These are phyloP conservation scores for Ophiosphaerella herpotricha DNA, from an alignment of 2,329 filamentous ascomycete species.

Conservation along the genomic window DNA sequence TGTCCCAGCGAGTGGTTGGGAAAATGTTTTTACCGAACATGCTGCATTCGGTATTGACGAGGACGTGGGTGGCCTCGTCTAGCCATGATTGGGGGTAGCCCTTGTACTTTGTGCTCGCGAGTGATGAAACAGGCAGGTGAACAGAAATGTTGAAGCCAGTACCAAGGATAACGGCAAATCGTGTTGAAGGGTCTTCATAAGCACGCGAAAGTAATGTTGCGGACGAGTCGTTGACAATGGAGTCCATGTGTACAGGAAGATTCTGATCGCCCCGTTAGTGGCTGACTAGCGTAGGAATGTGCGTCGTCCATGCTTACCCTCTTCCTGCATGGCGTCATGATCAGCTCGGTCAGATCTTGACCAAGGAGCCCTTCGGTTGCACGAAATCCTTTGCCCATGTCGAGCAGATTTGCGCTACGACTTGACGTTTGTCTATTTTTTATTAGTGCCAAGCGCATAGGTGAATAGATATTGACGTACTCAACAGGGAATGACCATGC, in stretches of 20 bases:
- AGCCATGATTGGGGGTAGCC: conserved; percentile 60
- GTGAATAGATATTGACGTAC: conserved; percentile 32
- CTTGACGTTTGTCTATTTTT: conserved; percentile 59
- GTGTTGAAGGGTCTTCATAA: conserved; percentile 63
- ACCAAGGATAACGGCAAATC: conserved; percentile 67
- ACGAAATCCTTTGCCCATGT: conserved; percentile 69
- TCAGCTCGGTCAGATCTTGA: conserved; percentile 62
- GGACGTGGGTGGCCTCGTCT: conserved; percentile 61
- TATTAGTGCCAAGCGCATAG: conserved; percentile 17
- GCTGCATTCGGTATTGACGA: conserved; percentile 69
- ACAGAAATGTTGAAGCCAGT: conserved; percentile 69
- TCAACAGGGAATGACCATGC: conserved; percentile 71
- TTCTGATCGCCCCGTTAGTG: conserved; percentile 37
- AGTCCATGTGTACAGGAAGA: conserved; percentile 63
- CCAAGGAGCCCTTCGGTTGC: conserved; percentile 64
- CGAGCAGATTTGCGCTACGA: conserved; percentile 60
- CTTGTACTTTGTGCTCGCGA: conserved; percentile 62
- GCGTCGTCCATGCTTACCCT: conserved; percentile 39
- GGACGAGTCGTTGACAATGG: conserved; percentile 67
- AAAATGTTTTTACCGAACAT: conserved; percentile 67
- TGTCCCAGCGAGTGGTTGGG: conserved; percentile 65
- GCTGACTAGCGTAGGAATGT: conserved; percentile 1
- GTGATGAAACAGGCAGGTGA: conserved; percentile 60
- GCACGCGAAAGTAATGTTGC: conserved; percentile 66
- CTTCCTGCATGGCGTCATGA: conserved; percentile 62